Conservation (phyloP, 2,329 filamentous ascomycete species). For the Tolypocladium nubicola region DNA sequence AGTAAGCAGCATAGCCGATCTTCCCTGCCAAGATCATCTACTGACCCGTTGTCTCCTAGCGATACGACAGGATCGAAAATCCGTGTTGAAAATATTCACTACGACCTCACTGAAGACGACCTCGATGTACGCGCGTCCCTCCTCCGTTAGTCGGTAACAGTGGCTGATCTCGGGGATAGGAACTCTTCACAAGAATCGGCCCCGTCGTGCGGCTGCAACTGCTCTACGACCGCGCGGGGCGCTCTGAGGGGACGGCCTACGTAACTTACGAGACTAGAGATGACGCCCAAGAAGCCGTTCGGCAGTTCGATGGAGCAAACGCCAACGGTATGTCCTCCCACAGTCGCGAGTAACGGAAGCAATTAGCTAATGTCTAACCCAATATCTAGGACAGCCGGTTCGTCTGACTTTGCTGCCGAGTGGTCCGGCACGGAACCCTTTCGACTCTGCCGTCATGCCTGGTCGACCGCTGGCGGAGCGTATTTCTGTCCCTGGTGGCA, state of each 20-base stretch:
- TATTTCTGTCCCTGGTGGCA: slow-evolving; percentile 41
- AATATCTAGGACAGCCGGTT: slow-evolving; percentile 61
- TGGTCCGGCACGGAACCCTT: slow-evolving; percentile 41
- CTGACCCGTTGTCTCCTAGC: slow-evolving; percentile 20
- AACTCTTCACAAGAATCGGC: slow-evolving; percentile 71
- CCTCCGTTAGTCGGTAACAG: neutral
- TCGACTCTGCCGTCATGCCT: slow-evolving; percentile 44
- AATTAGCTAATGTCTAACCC: neutral
- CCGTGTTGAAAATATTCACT: slow-evolving; percentile 83
- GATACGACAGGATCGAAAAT: slow-evolving; percentile 55
- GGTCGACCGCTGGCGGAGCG: slow-evolving; percentile 49
- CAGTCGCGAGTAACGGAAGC: neutral
- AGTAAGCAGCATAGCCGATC: slow-evolving; percentile 12
- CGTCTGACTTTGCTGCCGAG: slow-evolving; percentile 54
- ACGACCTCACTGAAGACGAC: slow-evolving; percentile 79
- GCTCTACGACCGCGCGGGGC: slow-evolving; percentile 77
- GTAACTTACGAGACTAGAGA: slow-evolving; percentile 65
- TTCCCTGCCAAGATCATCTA: neutral
- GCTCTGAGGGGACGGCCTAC: slow-evolving; percentile 75
- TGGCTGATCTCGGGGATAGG: slow-evolving; percentile 38
- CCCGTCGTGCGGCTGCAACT: slow-evolving; percentile 59
- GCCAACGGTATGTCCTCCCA: slow-evolving; percentile 52
- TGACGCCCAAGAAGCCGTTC: slow-evolving; percentile 65
- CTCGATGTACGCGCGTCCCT: slow-evolving; percentile 48
- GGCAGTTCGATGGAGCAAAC: slow-evolving; percentile 80